Evolutionary conservation across 2,329 filamentous ascomycete species (phyloP).

Genomic region (Fusarium citri): DNA sequence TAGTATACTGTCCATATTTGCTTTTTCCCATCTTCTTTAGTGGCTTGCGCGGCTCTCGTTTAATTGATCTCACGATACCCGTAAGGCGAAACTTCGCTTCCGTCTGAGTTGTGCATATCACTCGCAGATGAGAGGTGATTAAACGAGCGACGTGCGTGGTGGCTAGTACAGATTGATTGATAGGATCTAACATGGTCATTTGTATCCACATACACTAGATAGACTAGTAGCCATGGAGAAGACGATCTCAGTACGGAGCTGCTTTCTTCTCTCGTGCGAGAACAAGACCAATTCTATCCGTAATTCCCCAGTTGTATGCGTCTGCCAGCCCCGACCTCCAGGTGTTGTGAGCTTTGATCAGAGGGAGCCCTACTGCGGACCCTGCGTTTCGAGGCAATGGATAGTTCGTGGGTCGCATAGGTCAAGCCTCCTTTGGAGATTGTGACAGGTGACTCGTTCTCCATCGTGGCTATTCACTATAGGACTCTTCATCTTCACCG

Average conservation of each 20-base stretch:
- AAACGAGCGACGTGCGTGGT: slow-evolving; percentile 15
- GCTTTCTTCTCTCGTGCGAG: slow-evolving; percentile 35
- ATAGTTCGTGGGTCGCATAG: slow-evolving; percentile 14
- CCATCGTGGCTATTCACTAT: background rate
- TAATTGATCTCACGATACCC: slow-evolving; percentile 20
- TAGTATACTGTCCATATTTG: background rate
- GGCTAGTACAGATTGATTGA: slow-evolving; percentile 5
- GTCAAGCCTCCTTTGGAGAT: slow-evolving; percentile 1
- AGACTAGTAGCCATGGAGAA: background rate
- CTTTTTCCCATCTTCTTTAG: slow-evolving; percentile 3
- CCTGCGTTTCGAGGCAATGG: slow-evolving; percentile 10
- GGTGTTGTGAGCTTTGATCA: background rate
- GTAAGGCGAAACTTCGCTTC: background rate
- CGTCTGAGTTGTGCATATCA: slow-evolving; percentile 20
- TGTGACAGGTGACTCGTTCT: slow-evolving; percentile 6
- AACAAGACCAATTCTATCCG: slow-evolving; percentile 26
- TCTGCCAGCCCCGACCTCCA: slow-evolving; percentile 5
- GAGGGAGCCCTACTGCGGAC: background rate
- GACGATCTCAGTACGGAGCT: slow-evolving; percentile 3
- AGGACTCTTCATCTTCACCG: slow-evolving; percentile 14
- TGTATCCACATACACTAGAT: slow-evolving; percentile 15
- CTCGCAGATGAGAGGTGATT: slow-evolving; percentile 33
- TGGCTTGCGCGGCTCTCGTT: slow-evolving; percentile 20
- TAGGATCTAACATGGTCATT: slow-evolving; percentile 12
- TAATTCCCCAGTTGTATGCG: slow-evolving; percentile 14